Conservation (phyloP, 1,284 basidiomycete genomes). For the Ceratobasidium sp. region DNA sequence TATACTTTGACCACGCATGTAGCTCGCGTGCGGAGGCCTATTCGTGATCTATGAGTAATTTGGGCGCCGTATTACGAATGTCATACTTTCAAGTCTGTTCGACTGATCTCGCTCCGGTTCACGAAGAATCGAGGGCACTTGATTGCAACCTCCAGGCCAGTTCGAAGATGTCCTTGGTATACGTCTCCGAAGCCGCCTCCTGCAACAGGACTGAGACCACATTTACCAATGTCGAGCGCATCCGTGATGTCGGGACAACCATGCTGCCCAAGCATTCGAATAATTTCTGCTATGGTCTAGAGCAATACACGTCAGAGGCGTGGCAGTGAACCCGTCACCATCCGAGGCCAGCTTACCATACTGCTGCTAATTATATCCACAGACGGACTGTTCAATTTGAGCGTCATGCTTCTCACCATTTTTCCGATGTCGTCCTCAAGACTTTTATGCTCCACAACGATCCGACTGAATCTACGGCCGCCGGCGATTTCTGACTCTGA, state of each 20-base stretch:
- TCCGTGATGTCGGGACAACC: conserved; percentile 15
- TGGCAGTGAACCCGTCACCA: too few relatives aligned
- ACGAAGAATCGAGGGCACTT: conserved; percentile 15
- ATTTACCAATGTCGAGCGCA: background rate
- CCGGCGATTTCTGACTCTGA: background rate
- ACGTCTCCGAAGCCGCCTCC: conserved; percentile 22
- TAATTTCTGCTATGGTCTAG: conserved; percentile 1
- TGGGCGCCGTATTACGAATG: background rate
- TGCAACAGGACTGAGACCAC: background rate
- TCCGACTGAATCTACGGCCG: background rate
- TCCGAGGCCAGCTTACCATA: too few relatives aligned
- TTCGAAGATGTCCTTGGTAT: background rate
- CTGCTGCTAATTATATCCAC: conserved; percentile 10
- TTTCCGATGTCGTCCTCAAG: background rate
- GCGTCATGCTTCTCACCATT: background rate
- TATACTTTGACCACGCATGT: conserved; percentile 19
- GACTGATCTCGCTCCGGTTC: background rate
- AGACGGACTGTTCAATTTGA: background rate
- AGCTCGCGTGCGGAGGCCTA: conserved; percentile 14
- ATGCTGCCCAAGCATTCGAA: background rate
- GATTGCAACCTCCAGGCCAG: conserved; percentile 6
- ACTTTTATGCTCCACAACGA: background rate
- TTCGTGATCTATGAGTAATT: background rate
- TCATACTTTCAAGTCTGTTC: conserved; percentile 1
- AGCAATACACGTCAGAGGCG: too few relatives aligned